Evolutionary conservation across 805 yeast species (phyloP), one percentile per base, ranked within the genome.

Genomic region (Suhomyces tanzawaensis): DNA sequence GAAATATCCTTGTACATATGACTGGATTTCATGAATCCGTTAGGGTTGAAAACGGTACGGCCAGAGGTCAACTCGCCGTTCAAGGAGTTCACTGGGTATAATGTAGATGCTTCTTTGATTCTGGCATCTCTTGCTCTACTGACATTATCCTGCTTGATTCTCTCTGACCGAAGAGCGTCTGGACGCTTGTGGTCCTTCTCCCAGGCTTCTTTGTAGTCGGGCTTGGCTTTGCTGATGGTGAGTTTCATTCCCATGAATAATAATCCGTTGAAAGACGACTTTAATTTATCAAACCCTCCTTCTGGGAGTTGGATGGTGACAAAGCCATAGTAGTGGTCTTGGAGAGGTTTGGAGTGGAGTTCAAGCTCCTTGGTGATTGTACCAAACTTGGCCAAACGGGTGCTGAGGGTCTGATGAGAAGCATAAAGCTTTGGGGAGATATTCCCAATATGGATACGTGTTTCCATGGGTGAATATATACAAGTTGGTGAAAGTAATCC

Each of bases 181-280:
- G 74, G 74, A 29, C 74, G 58, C 9, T 56, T 60, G 21, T 57
- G 43, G 45, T 81, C 82, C 31, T 57, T 53, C 21, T 60, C 58
- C 82, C 81, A 74, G 14, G 60, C 52, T 17, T 64, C 64, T 31
- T 62, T 51, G 58, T 63, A 84, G 30, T 66, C 66, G 0, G 79
- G 79, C 47, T 72, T 77, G 3, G 97, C 96, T 31, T 64, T 57
- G 36, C 73, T 78, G 7, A 91, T 62, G 2, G 69, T 66, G 24
- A 91, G 58, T 37, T 72, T 77, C 18, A 82, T 71, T 2, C 95
- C 95, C 72, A 85, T 87, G 61, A 73, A 91, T 18, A 74, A 75
- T 1, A 83, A 76, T 21, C 90, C 93, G 55, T 87, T 76, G 46
- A 86, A 72, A 0, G 84, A 66, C 5, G 63, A 57, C 41, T 73